Conservation (phyloP, 805 yeast genomes). For the Barnettozyma pratensis region DNA sequence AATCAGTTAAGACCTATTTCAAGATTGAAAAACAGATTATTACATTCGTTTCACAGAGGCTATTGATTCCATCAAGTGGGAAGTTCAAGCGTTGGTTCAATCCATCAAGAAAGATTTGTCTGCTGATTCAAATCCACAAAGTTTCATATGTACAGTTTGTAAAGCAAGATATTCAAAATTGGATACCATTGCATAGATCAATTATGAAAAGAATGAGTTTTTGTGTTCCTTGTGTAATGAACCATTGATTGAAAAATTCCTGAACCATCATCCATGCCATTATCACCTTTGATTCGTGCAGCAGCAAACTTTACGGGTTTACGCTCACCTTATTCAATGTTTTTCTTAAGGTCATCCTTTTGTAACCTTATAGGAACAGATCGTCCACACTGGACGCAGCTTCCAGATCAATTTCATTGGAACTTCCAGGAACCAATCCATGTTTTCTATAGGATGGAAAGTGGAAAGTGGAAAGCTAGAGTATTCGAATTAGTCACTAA, state of each 20-base stretch:
- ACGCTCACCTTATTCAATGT: no score
- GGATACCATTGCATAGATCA: constrained; percentile 79
- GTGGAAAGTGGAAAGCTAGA: no score
- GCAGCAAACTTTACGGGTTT: no score
- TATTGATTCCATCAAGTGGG: constrained; percentile 94
- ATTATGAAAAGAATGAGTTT: constrained; percentile 76
- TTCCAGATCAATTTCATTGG: no score
- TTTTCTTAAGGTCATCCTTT: no score
- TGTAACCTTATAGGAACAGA: no score
- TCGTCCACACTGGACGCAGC: no score
- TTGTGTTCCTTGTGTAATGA: constrained; percentile 81
- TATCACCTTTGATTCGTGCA: no score
- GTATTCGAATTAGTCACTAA: no score
- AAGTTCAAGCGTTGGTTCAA: constrained; percentile 81
- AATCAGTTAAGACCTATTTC: constrained; percentile 61
- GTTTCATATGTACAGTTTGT: constrained; percentile 87
- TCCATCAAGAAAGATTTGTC: constrained; percentile 76
- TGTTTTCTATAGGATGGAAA: no score
- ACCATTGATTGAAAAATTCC: constrained; percentile 63
- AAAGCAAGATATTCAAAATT: constrained; percentile 73
- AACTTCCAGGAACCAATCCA: no score
- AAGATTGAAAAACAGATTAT: constrained; percentile 77
- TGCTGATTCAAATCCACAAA: constrained; percentile 86
- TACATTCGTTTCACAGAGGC: constrained; percentile 89
- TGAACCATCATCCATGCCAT: no score